phyloP scores from a whole-genome alignment of 169 alveolate genomes.

The Theileria annulata region DNA sequence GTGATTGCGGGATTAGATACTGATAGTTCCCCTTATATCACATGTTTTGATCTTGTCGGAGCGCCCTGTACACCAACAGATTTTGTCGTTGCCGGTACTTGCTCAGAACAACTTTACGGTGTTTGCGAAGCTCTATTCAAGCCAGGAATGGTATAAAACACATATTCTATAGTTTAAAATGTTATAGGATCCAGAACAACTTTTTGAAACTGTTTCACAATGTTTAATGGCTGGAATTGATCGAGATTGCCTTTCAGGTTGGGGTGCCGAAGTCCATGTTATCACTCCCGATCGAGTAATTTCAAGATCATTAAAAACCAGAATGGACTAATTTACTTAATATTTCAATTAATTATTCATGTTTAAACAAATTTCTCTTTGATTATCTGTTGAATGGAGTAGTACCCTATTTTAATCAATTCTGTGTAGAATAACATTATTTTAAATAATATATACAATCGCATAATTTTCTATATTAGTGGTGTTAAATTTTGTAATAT shows the following conservation, averaged over 20 bases:
- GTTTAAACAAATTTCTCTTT: not conserved
- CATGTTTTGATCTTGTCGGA: slow-evolving; percentile 90
- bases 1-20: slow-evolving; percentile 90
- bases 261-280: slow-evolving; percentile 95
- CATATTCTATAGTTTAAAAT: not conserved
- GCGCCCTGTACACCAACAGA: slow-evolving; percentile 82
- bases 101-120: slow-evolving; percentile 94
- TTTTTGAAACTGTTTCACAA: slow-evolving; percentile 92
- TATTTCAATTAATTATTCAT: not conserved
- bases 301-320: slow-evolving; percentile 51
- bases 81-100: slow-evolving; percentile 94
- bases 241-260: slow-evolving; percentile 95
- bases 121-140: slow-evolving; percentile 93
- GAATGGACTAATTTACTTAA: slow-evolving; percentile 55
- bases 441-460: not conserved
- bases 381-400: not conserved
- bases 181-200: slow-evolving; percentile 83
- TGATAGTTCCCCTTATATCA: slow-evolving; percentile 83
- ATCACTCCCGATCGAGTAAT: slow-evolving; percentile 61
- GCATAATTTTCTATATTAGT: not conserved
- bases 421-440: not conserved
- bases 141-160: slow-evolving; percentile 82
- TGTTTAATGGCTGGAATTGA: slow-evolving; percentile 93
- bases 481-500: not conserved
- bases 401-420: not conserved